A percentile compares a stretch with the other conserved stretches of the same genome.
phyloP scores from a whole-genome alignment of 257 asterid species.

The Agastache rugosa region DNA sequence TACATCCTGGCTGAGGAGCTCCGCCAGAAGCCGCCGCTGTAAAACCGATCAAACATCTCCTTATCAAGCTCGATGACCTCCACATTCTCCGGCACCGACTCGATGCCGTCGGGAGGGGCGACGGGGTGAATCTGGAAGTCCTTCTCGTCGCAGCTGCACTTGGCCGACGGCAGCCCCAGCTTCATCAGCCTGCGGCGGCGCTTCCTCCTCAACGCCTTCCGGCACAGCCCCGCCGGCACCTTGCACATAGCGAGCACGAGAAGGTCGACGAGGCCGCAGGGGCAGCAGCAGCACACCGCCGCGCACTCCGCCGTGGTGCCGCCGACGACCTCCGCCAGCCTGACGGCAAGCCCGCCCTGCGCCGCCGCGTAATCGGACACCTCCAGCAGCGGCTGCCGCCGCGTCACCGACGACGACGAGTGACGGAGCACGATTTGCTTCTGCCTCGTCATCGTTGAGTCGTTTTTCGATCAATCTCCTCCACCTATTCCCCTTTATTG shows the following conservation, averaged over 20 bases:
- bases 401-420: slow-evolving; percentile 39
- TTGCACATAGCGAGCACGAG: slow-evolving; percentile 67
- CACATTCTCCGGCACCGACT: slow-evolving; percentile 36
- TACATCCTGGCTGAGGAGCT: slow-evolving; percentile 60
- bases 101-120: slow-evolving; percentile 26
- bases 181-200: slow-evolving; percentile 55
- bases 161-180: slow-evolving; percentile 38
- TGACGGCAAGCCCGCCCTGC: slow-evolving; percentile 39
- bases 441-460: slow-evolving; percentile 55
- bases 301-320: slow-evolving; percentile 88
- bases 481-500: not conserved
- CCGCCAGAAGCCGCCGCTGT: slow-evolving; percentile 83
- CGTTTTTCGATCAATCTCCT: not conserved
- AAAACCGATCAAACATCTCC: slow-evolving; percentile 77
- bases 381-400: slow-evolving; percentile 56
- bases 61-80: slow-evolving; percentile 69
- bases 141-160: slow-evolving; percentile 47
- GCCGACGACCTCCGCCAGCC: slow-evolving; percentile 77
- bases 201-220: slow-evolving; percentile 61
- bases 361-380: slow-evolving; percentile 38
- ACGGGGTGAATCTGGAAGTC: slow-evolving; percentile 52
- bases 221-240: slow-evolving; percentile 74
- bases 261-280: slow-evolving; percentile 69
- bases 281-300: slow-evolving; percentile 88
- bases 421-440: slow-evolving; percentile 42